A percentile compares a stretch with the other conserved stretches of the same genome.
These are phyloP conservation scores for Dactylella cylindrospora DNA, from an alignment of 2,329 filamentous ascomycete species.

Conservation along the genomic window DNA sequence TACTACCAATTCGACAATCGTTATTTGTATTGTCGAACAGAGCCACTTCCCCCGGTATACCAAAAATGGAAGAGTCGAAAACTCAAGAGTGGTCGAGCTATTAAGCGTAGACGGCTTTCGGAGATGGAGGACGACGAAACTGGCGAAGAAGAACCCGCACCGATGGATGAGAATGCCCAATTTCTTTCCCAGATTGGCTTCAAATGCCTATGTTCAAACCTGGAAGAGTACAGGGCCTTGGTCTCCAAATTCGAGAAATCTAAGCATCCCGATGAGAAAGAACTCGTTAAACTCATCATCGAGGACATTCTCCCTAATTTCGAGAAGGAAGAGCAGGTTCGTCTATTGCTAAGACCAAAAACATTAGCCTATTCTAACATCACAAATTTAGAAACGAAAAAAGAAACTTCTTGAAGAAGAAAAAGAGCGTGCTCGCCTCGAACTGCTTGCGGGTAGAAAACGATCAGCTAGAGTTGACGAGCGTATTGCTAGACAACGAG, in stretches of 20 bases:
- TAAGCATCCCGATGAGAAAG: constrained; percentile 81
- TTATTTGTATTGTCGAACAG: constrained; percentile 83
- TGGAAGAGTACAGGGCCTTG: constrained; percentile 74
- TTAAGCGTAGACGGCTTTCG: constrained; percentile 67
- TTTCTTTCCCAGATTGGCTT: constrained; percentile 63
- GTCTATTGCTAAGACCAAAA: background rate
- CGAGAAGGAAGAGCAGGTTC: constrained; percentile 69
- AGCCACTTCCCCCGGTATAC: constrained; percentile 63
- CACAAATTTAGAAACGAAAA: constrained; percentile 24
- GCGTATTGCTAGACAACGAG: constrained; percentile 74
- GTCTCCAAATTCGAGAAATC: constrained; percentile 71
- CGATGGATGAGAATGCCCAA: constrained; percentile 53
- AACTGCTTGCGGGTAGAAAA: constrained; percentile 91
- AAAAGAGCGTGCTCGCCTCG: constrained; percentile 77
- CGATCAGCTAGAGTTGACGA: constrained; percentile 84
- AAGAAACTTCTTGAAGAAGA: constrained; percentile 59
- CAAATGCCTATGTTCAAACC: constrained; percentile 84
- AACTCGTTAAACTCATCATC: constrained; percentile 69
- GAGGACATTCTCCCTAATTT: constrained; percentile 81
- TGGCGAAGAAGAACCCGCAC: constrained; percentile 51
- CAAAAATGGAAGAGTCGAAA: constrained; percentile 61
- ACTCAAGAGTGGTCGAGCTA: constrained; percentile 65
- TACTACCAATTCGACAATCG: constrained; percentile 95
- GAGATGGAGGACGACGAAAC: constrained; percentile 41
- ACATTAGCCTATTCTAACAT: constrained; percentile 8